Base-by-base conservation (phyloP, 2,329 filamentous ascomycete species). In the Stemphylium vesicarium region DNA sequence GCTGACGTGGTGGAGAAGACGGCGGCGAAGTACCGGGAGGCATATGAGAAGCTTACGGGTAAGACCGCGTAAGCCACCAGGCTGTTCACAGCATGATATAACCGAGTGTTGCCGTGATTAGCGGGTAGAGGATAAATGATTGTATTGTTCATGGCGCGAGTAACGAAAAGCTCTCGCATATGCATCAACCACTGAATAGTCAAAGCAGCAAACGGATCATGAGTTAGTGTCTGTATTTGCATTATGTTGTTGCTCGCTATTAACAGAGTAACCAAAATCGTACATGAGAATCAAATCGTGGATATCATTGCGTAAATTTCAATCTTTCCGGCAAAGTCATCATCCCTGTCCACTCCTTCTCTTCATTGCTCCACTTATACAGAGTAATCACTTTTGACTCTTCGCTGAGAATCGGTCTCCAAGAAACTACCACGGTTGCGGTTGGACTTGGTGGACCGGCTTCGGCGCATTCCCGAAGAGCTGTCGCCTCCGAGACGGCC, bases 1-100 rank as follows among this genome's bases (percentile, higher is more conserved):
- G 82, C 86, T 4, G 87, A 93, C 46, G 82, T 96, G 51, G 85
- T 87, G 15, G 71, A 79, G 62, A 84, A 85, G 69, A 96, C 92
- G 2, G 82, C 82, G 32, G 83, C 80, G 51, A 90, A 90, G 76
- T 96, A 96, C 72, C 79, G 78, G 62, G 90, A 96, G 74, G 91
- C 89, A 0, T 96, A 86, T 75, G 81, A 88, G 79, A 84, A 80
- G 74, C 78, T 92, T 62, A 89, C 87, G 0, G 87, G 87, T 4
- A 54, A 60, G 51, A 49, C 33, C 40, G 50, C 29, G 2, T 56
- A n/a, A 40, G 29, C 37, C 15, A 40, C 6, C 12, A 31, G 12
- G 9, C 18, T 11, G 12, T 38, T 2, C n/a, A 16, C 8, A 15
- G 4, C 12, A 22, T 11, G 31, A 9, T 13, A 16, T 13, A 35